Percentiles rank a stretch among this genome's conserved stretches.
phyloP scores from a whole-genome alignment of 208 protist genomes.

The Trypanosoma avium region DNA sequence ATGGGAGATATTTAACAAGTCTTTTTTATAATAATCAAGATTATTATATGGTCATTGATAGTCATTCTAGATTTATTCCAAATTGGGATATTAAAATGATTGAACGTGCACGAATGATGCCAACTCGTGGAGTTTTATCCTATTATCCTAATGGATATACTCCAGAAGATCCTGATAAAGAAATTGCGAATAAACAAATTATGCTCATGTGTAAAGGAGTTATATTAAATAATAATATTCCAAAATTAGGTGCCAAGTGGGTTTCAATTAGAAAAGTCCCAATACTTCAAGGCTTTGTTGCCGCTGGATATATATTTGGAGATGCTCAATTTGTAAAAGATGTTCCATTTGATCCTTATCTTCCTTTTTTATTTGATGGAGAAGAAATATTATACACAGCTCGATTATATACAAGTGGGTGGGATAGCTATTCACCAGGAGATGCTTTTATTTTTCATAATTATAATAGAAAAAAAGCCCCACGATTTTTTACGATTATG shows the following conservation, averaged over 20 bases:
- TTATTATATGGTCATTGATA: constrained; percentile 89
- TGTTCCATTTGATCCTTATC: constrained; percentile 92
- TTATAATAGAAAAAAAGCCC: constrained; percentile 54
- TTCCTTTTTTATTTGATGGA: constrained; percentile 93
- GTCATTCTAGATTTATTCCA: constrained; percentile 73
- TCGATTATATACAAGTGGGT: constrained; percentile 88
- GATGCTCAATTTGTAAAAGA: constrained; percentile 71
- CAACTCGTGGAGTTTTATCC: constrained; percentile 68
- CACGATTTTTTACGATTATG: constrained; percentile 48
- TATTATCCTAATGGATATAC: constrained; percentile 82
- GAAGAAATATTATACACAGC: constrained; percentile 89
- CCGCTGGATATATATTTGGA: constrained; percentile 78
- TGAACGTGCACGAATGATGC: constrained; percentile 50
- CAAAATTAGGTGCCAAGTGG: constrained; percentile 63
- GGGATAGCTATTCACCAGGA: constrained; percentile 80
- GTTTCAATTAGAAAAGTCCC: constrained; percentile 24
- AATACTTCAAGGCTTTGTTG: constrained; percentile 61
- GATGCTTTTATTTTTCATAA: constrained; percentile 80
- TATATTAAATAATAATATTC: constrained; percentile 60
- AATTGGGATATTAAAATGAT: constrained; percentile 84
- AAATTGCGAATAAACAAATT: constrained; percentile 38
- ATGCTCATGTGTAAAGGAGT: constrained; percentile 78
- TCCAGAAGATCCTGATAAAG: constrained; percentile 37
- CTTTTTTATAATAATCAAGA: constrained; percentile 80
- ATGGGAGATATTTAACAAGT: constrained; percentile 73